A percentile compares a stretch with the other conserved stretches of the same genome.
phyloP scores from a whole-genome alignment of 129 eudicot genomes.

The Flaveria ramosissima region DNA sequence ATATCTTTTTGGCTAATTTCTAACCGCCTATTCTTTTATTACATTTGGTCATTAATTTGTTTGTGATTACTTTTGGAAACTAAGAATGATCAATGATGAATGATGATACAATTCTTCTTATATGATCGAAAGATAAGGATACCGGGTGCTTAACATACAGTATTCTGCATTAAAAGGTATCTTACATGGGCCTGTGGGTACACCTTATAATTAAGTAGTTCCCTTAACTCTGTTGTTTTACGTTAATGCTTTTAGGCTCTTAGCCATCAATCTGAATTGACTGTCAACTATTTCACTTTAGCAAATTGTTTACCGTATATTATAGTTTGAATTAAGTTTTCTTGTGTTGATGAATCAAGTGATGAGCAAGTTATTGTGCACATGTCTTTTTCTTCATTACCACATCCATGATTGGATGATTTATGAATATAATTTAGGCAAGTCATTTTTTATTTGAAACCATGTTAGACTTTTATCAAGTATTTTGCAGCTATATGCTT shows the following conservation, averaged over 20 bases:
- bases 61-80: not conserved
- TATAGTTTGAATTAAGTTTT: not conserved
- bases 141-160: not conserved
- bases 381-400: not conserved
- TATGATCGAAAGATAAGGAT: not conserved
- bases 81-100: not conserved
- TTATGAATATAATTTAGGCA: not conserved
- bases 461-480: not conserved
- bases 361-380: not conserved
- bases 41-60: not conserved
- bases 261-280: not conserved
- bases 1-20: not conserved
- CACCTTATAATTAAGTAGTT: not conserved
- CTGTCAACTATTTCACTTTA: not conserved
- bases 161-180: not conserved
- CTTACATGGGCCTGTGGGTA: not conserved
- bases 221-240: not conserved
- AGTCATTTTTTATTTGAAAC: not conserved
- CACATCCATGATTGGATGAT: not conserved
- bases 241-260: not conserved
- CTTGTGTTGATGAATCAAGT: not conserved
- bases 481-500: not conserved
- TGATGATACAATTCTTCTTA: not conserved
- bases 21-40: not conserved
- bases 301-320: not conserved